phyloP scores from a whole-genome alignment of 352 stramenopile species.

The Phytophthora sp. region DNA sequence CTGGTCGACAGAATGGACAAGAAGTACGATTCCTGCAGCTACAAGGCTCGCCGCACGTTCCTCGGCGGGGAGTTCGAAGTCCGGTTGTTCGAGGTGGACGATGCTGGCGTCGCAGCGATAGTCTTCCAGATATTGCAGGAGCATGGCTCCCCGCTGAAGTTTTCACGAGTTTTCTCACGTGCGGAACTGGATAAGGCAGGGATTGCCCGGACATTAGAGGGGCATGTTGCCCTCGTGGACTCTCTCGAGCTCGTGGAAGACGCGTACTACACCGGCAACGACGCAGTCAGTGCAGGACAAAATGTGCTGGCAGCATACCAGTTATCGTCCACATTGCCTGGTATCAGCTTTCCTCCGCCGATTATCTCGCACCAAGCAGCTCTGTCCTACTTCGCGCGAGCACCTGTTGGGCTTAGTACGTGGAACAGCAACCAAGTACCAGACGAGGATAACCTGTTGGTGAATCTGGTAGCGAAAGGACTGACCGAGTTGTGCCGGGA shows the following conservation, averaged over 20 bases:
- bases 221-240: slow-evolving; percentile 65
- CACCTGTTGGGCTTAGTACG: slow-evolving; percentile 51
- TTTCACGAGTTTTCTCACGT: slow-evolving; percentile 66
- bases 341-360: slow-evolving; percentile 57
- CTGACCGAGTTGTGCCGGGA: slow-evolving; percentile 83
- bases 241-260: slow-evolving; percentile 74
- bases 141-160: slow-evolving; percentile 52
- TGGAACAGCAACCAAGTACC: slow-evolving; percentile 51
- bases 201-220: slow-evolving; percentile 64
- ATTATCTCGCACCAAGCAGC: slow-evolving; percentile 68
- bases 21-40: slow-evolving; percentile 62
- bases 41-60: slow-evolving; percentile 66
- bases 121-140: slow-evolving; percentile 46
- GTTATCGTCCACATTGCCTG: slow-evolving; percentile 64
- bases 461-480: slow-evolving; percentile 75
- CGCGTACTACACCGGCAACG: slow-evolving; percentile 61
- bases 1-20: slow-evolving; percentile 38
- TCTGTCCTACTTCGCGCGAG: slow-evolving; percentile 64
- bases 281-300: slow-evolving; percentile 40
- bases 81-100: slow-evolving; percentile 75
- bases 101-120: slow-evolving; percentile 65
- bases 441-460: slow-evolving; percentile 49
- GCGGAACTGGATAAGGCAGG: slow-evolving; percentile 51
- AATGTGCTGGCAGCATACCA: slow-evolving; percentile 60
- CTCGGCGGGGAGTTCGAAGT: slow-evolving; percentile 73